Percentiles rank a stretch among this genome's conserved stretches.
Conservation (phyloP, 2,329 filamentous ascomycete species). For the Aspergillus latus region DNA sequence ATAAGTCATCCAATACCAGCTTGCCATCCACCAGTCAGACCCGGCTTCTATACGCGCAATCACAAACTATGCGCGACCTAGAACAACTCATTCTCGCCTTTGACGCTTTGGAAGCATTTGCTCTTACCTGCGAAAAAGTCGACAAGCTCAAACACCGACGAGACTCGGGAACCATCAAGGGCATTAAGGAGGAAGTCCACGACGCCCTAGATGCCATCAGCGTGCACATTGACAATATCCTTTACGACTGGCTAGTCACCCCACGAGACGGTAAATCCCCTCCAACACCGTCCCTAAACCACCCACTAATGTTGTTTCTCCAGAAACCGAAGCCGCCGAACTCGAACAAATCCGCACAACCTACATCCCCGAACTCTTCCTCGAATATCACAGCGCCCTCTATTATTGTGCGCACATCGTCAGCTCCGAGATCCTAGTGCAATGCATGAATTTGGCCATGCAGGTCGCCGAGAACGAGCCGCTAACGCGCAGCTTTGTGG, state of each 20-base stretch:
- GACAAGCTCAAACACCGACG: conserved; percentile 39
- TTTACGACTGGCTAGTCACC: conserved; percentile 62
- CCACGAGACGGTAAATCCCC: conserved; percentile 54
- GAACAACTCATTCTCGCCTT: conserved; percentile 66
- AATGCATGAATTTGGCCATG: conserved; percentile 83
- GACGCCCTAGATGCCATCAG: conserved; percentile 55
- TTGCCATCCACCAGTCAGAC: conserved; percentile 26
- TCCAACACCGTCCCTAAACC: neutral
- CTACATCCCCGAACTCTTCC: conserved; percentile 81
- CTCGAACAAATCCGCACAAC: conserved; percentile 66
- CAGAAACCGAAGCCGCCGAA: conserved; percentile 59
- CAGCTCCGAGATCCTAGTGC: conserved; percentile 72
- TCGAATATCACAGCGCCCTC: conserved; percentile 79
- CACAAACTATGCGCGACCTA: conserved; percentile 66
- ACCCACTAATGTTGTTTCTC: conserved; percentile 6
- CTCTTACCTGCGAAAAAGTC: conserved; percentile 52
- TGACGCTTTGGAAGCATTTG: conserved; percentile 67
- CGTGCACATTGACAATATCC: conserved; percentile 61
- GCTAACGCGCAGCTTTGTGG: conserved; percentile 64
- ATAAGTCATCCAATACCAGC: conserved; percentile 28
- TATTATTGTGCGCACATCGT: conserved; percentile 75
- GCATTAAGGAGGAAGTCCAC: conserved; percentile 58
- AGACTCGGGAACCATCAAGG: conserved; percentile 42
- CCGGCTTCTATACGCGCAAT: conserved; percentile 43
- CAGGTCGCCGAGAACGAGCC: conserved; percentile 71